Conservation (phyloP, 2,329 filamentous ascomycete species). For the Penicillium digitatum region DNA sequence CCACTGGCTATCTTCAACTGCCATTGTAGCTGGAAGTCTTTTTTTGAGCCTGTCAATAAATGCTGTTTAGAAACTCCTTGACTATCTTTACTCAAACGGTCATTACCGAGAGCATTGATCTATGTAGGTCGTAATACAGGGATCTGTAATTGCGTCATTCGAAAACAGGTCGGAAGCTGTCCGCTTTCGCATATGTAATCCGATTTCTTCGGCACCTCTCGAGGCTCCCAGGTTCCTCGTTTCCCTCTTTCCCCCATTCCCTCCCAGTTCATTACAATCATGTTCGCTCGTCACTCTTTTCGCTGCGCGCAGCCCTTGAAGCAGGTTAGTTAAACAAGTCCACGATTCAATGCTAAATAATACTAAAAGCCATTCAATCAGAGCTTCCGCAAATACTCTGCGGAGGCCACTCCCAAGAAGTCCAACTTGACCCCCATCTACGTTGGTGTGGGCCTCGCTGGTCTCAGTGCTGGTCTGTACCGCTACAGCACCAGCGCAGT, state of each 20-base stretch:
- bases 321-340: slow-evolving; percentile 50
- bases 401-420: slow-evolving; percentile 49
- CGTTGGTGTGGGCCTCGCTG: slow-evolving; percentile 36
- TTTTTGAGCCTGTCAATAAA: not conserved
- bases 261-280: slow-evolving; percentile 39
- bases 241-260: slow-evolving; percentile 4
- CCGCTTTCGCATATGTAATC: slow-evolving; percentile 20
- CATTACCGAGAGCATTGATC: not conserved
- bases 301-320: slow-evolving; percentile 62
- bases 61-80: not conserved
- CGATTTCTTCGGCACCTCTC: slow-evolving; percentile 17
- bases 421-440: slow-evolving; percentile 60
- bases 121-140: not conserved
- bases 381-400: slow-evolving; percentile 71
- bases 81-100: not conserved
- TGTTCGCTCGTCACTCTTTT: slow-evolving; percentile 65
- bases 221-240: not conserved
- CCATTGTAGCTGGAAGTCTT: not conserved
- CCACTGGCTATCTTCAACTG: not conserved
- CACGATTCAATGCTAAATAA: not conserved
- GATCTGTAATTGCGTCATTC: slow-evolving; percentile 31
- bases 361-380: slow-evolving; percentile 30
- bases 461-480: slow-evolving; percentile 55
- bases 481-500: slow-evolving; percentile 42
- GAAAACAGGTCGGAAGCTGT: slow-evolving; percentile 16